Evolutionary conservation across 148 eudicot genomes (phyloP).

Genomic region (Talinum fruticosum): DNA sequence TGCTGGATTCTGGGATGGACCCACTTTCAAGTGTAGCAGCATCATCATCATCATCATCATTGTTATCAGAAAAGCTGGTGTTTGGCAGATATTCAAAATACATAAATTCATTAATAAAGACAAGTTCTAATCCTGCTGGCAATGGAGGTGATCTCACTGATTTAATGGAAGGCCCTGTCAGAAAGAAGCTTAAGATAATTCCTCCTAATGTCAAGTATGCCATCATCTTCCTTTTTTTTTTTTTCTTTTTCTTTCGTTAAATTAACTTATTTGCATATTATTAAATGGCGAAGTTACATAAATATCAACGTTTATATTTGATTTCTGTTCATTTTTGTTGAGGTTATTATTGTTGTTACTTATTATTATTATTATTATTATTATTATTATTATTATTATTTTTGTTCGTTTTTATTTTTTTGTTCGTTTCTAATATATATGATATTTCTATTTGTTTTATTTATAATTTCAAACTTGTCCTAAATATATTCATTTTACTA

Average conservation of each 20-base stretch:
- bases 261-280: too few relatives aligned
- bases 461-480: too few relatives aligned
- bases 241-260: background rate
- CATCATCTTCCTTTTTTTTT: background rate
- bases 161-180: slow-evolving; percentile 67
- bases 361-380: too few relatives aligned
- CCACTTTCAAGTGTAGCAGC: slow-evolving; percentile 29
- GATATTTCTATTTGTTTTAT: too few relatives aligned
- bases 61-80: slow-evolving; percentile 27
- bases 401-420: too few relatives aligned
- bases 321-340: too few relatives aligned
- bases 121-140: slow-evolving; percentile 15
- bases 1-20: slow-evolving; percentile 59
- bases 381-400: too few relatives aligned
- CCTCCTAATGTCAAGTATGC: slow-evolving; percentile 63
- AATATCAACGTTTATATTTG: too few relatives aligned
- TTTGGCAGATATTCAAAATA: slow-evolving; percentile 58
- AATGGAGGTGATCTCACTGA: slow-evolving; percentile 36
- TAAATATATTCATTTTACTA: too few relatives aligned
- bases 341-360: too few relatives aligned
- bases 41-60: background rate
- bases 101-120: slow-evolving; percentile 27
- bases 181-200: slow-evolving; percentile 68
- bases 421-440: too few relatives aligned
- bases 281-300: too few relatives aligned